Base-by-base conservation (phyloP, 768 basidiomycete species). In the Mycena indigotica region DNA sequence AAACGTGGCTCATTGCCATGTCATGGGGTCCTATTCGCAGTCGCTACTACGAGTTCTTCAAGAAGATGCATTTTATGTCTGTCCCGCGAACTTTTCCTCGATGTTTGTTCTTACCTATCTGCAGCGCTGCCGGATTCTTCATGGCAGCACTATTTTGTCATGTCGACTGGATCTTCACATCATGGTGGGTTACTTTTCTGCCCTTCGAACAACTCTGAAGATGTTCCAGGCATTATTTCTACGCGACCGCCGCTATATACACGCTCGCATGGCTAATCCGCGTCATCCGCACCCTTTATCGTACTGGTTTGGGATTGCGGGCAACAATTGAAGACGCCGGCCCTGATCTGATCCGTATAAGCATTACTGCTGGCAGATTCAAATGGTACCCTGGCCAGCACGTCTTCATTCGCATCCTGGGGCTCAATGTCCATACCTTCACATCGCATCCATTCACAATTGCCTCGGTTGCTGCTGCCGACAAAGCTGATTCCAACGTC, bases 401-500 rank as follows among this genome's bases (percentile, higher is more conserved):
- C 28, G 67, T 68, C 39, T 66, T 67, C 55, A 55, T 67, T 40
- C 62, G 64, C 28, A 28, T 64, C 56, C 44, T 65, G 16, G 58
- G 62, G n/a, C 52, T 63, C 13, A 64, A 61, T 10, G 56, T 65
- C 3, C 64, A 68, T 38, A 57, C 70, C 2, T 57, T 70, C 51
- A 67, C 69, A 28, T 68, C 72, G 26, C 74, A 74, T 57, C 74
- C 74, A 4, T 73, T 73, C 63, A 73, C 73, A 28, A 67, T 73
- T 44, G 62, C 69, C 25, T 70, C 69, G 19, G 53, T 72, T 26
- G 13, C 6, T 26, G 25, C 52, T 5, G 52, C 55, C 3, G 58
- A 52, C 17, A 35, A 65, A 17, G 56, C 64, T 50, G 50, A 56
- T 12, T 53, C 55, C 21, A 30, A 56, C 1, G 46, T 65, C 15